These are phyloP conservation scores for Tolypocladium guangdongense DNA, from an alignment of 2,329 filamentous ascomycete species.

Conservation along the genomic window DNA sequence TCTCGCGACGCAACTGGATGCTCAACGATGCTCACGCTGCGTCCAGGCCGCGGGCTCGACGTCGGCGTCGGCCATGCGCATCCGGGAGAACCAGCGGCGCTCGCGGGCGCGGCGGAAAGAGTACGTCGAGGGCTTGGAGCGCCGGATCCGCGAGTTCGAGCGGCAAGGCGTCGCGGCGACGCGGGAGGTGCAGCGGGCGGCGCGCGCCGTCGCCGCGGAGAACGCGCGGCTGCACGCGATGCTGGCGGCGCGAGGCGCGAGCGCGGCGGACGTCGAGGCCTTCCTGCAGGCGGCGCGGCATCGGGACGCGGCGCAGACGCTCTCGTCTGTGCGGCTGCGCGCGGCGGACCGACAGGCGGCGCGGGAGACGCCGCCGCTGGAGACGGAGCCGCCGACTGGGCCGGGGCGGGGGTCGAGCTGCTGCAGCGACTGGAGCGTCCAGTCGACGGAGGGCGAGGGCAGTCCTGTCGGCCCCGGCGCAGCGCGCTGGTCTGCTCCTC, in stretches of 20 bases:
- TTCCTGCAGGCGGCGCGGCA: conserved; percentile 26
- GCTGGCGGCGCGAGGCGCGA: conserved; percentile 27
- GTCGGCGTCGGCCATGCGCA: conserved; percentile 25
- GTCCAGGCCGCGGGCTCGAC: conserved; percentile 9
- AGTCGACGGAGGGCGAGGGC: not conserved
- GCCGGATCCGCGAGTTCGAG: conserved; percentile 35
- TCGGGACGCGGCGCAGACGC: conserved; percentile 16
- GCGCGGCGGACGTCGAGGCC: conserved; percentile 25
- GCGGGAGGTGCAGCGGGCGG: conserved; percentile 41
- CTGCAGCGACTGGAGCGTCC: not conserved
- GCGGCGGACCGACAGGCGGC: not conserved
- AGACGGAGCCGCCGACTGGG: not conserved
- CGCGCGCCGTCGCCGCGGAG: conserved; percentile 35
- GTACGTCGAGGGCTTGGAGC: conserved; percentile 36
- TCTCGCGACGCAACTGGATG: too few relatives aligned
- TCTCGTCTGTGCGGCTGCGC: conserved; percentile 5
- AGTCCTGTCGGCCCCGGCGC: not conserved
- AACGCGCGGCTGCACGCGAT: conserved; percentile 34
- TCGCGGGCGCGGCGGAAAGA: conserved; percentile 40
- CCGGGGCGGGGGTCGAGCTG: not conserved
- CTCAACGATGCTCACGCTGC: not conserved
- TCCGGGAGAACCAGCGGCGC: conserved; percentile 42
- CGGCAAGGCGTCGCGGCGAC: conserved; percentile 36
- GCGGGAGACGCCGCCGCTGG: not conserved
- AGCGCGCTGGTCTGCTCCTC: not conserved